Evolutionary conservation across 805 yeast genomes (phyloP), one percentile per base, ranked within the genome.

Genomic region (Candida pini): DNA sequence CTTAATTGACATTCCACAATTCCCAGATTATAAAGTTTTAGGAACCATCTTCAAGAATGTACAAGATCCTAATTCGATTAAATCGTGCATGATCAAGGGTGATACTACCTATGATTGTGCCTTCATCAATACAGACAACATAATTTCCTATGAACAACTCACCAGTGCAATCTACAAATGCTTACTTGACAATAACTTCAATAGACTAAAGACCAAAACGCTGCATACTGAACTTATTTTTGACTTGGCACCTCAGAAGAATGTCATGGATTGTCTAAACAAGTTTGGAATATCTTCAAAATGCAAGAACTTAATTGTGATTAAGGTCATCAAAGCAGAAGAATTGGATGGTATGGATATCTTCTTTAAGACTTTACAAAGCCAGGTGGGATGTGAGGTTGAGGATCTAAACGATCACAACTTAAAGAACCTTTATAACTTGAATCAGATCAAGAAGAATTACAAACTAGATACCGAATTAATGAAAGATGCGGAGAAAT

Each of bases 181-280:
- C 2, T 46, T 84, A 3, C 54, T 68, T 10, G 88, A 82, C 52
- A 47, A 55, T 17, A 52, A 52, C 1, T 62, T 64, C 24, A 72
- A 64, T 10, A 65, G 57, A 15, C 66, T 74, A 64, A 69, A 78
- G 44, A 79, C 95, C 8, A 76, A 71, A 44, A 69, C 78, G 1
- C 46, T 85, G 21, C 82, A 83, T 50, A 78, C 92, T 0, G 95
- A 86, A 49, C 64, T 81, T 26, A 71, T 84, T 17, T 73, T 79
- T 49, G 73, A 78, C 38, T 60, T 86, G 39, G 75, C 88, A 2
- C 86, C 90, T 2, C 69, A 76, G 6, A 78, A 76, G 45, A 83
- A 81, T 51, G 78, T 81, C 26, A 69, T 74, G 63, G 92, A 85
- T 39, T 80, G 87, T 1, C 63, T 85, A 42, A 73, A 69, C 43